Evolutionary conservation across 164 flowering plant genomes (phyloP).

Genomic region (Vitis riparia): DNA sequence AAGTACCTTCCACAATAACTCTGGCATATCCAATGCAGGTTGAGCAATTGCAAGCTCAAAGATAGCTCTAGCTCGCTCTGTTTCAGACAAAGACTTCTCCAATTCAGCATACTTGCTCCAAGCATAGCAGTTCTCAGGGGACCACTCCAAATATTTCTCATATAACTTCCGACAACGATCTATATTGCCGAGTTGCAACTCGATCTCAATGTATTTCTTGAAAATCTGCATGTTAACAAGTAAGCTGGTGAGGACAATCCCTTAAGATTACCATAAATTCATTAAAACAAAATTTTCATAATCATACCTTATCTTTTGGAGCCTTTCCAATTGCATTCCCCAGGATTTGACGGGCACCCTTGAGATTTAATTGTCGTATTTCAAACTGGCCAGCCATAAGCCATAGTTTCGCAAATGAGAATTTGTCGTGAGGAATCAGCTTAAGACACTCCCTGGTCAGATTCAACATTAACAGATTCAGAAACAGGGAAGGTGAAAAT

Average conservation of each 20-base stretch:
- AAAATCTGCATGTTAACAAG: slow-evolving; percentile 56
- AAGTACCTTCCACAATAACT: slow-evolving; percentile 88
- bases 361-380: slow-evolving; percentile 79
- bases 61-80: slow-evolving; percentile 81
- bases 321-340: slow-evolving; percentile 95
- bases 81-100: slow-evolving; percentile 76
- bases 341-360: slow-evolving; percentile 65
- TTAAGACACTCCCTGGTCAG: slow-evolving; percentile 72
- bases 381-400: slow-evolving; percentile 94
- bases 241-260: slow-evolving; percentile 3
- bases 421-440: slow-evolving; percentile 79
- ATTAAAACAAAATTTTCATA: background rate
- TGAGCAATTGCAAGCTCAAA: slow-evolving; percentile 94
- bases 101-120: slow-evolving; percentile 95
- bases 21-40: slow-evolving; percentile 95
- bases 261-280: background rate
- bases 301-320: slow-evolving; percentile 88
- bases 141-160: slow-evolving; percentile 91
- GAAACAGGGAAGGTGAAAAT: background rate
- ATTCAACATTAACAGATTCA: background rate
- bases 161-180: slow-evolving; percentile 83
- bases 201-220: slow-evolving; percentile 94
- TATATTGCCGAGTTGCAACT: slow-evolving; percentile 81
- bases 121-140: slow-evolving; percentile 95
- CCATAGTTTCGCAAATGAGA: slow-evolving; percentile 94